Base-by-base conservation (phyloP, 2,329 filamentous ascomycete species). In the Aspergillus sp. region DNA sequence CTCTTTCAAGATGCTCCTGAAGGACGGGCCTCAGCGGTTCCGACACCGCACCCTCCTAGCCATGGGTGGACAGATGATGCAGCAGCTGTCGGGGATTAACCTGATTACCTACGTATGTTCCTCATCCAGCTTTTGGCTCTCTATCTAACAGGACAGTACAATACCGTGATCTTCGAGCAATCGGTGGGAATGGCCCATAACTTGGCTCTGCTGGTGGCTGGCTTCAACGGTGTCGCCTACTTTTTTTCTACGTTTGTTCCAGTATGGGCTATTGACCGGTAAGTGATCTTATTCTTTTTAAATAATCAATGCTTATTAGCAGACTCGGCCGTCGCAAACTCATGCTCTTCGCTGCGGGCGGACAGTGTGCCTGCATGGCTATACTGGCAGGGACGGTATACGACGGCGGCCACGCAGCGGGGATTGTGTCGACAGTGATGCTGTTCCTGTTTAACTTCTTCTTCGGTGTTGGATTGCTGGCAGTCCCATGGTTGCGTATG, bases 361-460 rank as follows among this genome's bases (percentile, higher is more conserved):
- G 82, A 1, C 82, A 84, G 68, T 78, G 74, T 56, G 67, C 64
- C 50, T 82, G 79, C 58, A 82, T 82, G 79, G 76, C 75, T 11
- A 68, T 81, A 2, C 69, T 81, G 9, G 77, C 78, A 2, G 77
- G 76, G 8, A 79, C 79, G 0, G 75, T 80, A 0, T 75, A 70
- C 9, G 67, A 75, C 43, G 76, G 73, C 8, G 63, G 69, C n/a
- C 68, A 69, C 14, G 60, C 72, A 3, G 70, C 74, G 2, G 78
- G 74, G 57, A 75, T 77, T 54, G 77, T 78, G 9, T 77, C 78
- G 0, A 74, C 73, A 1, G 70, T 79, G 4, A 79, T 81, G 76
- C 80, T 84, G 68, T 83, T 84, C 67, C 62, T 83, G 6, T 83
- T 82, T 69, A 82, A 82, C 62, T 75, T 82, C 44, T 82, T 81